Conservation (phyloP, 495 filamentous ascomycete species). For the Achaetomiella virescens region DNA sequence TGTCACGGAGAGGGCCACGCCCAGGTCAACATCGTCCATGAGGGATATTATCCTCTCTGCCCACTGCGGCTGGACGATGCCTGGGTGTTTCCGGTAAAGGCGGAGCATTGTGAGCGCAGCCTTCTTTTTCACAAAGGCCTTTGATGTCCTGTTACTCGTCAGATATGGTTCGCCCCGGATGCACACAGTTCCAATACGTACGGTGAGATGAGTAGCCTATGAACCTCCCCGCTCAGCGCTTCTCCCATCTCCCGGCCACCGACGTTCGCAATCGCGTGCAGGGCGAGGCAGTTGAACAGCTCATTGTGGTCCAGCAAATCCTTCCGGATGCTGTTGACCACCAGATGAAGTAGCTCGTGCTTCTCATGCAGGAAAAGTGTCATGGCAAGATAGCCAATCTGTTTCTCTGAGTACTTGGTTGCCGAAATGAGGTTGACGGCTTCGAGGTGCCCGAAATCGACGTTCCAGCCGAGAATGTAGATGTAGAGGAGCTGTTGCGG, state of each 20-base stretch:
- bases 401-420: slow-evolving; percentile 97
- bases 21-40: slow-evolving; percentile 95
- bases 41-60: slow-evolving; percentile 93
- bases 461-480: slow-evolving; percentile 98
- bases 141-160: slow-evolving; percentile 64
- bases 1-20: slow-evolving; percentile 90
- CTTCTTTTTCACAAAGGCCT: slow-evolving; percentile 99
- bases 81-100: slow-evolving; percentile 87
- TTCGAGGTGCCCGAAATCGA: slow-evolving; percentile 98
- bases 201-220: slow-evolving; percentile 92
- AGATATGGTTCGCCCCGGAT: slow-evolving; percentile 8
- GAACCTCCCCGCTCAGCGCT: slow-evolving; percentile 86
- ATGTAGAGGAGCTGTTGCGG: slow-evolving; percentile 79
- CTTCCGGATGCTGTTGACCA: slow-evolving; percentile 98
- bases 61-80: slow-evolving; percentile 94
- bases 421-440: slow-evolving; percentile 96
- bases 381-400: slow-evolving; percentile 97
- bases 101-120: slow-evolving; percentile 93
- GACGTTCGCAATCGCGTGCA: slow-evolving; percentile 98
- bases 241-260: slow-evolving; percentile 96
- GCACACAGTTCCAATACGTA: slow-evolving; percentile 40
- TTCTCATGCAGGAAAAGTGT: slow-evolving; percentile 96
- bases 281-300: slow-evolving; percentile 92
- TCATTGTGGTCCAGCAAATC: slow-evolving; percentile 93
- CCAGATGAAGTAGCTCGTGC: slow-evolving; percentile 91